Percentiles rank a stretch among this genome's conserved stretches.
These are phyloP conservation scores for Geosmithia flava DNA, from an alignment of 2,329 filamentous ascomycete genomes.

Conservation along the genomic window DNA sequence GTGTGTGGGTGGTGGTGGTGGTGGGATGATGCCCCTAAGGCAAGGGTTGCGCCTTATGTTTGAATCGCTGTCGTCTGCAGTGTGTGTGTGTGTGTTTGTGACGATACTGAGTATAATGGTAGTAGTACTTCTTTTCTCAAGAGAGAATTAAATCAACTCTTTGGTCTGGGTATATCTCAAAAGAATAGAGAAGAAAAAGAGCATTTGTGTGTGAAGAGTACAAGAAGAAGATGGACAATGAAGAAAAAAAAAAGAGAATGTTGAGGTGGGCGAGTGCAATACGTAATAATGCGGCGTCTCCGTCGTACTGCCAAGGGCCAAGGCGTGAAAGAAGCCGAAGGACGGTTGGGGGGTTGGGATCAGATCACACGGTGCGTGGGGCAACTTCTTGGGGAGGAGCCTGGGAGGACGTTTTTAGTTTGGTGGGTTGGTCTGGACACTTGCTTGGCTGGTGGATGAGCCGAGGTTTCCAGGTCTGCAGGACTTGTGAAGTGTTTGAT, in stretches of 20 bases:
- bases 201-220: not conserved
- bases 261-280: not conserved
- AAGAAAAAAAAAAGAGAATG: not conserved
- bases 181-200: not conserved
- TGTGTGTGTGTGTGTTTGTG: too few relatives aligned
- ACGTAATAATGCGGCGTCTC: constrained; percentile 1
- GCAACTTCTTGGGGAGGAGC: not conserved
- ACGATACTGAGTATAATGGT: too few relatives aligned
- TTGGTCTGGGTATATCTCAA: too few relatives aligned
- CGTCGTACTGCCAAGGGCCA: not conserved
- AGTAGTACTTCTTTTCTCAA: too few relatives aligned
- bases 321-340: not conserved
- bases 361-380: not conserved
- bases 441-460: not conserved
- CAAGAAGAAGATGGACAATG: not conserved
- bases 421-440: too few relatives aligned
- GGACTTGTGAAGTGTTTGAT: too few relatives aligned
- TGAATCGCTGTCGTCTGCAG: too few relatives aligned
- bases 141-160: too few relatives aligned
- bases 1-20: not conserved
- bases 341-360: not conserved
- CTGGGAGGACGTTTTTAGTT: too few relatives aligned
- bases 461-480: too few relatives aligned
- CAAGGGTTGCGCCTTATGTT: too few relatives aligned
- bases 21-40: not conserved